A percentile compares a stretch with the other conserved stretches of the same genome.
These are phyloP conservation scores for Solanum aculeatissimum DNA, from an alignment of 305 asterid species.

Conservation along the genomic window DNA sequence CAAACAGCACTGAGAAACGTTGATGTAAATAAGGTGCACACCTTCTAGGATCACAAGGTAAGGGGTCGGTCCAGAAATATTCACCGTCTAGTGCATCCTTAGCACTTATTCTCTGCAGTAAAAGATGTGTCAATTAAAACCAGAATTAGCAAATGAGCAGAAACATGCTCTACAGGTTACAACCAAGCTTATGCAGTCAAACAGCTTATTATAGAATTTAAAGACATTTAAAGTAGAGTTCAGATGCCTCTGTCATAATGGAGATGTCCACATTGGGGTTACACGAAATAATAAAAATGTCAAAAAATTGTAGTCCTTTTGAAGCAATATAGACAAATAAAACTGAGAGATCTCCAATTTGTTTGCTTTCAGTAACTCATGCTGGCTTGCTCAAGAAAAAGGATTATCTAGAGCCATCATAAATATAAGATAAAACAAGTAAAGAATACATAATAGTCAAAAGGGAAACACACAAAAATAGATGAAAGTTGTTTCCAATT, in stretches of 20 bases:
- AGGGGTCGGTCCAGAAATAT: slow-evolving; percentile 89
- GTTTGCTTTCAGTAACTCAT: neutral
- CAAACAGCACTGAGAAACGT: neutral
- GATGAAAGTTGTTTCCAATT: neutral
- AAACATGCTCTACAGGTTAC: neutral
- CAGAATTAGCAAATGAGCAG: neutral
- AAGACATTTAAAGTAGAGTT: neutral
- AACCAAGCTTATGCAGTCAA: neutral
- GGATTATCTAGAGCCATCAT: neutral
- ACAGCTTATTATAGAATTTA: neutral
- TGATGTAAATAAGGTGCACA: slow-evolving; percentile 17
- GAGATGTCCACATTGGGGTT: neutral
- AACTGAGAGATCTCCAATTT: neutral
- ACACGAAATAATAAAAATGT: neutral
- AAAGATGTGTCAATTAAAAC: slow-evolving; percentile 8
- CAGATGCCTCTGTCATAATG: neutral
- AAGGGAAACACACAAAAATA: neutral
- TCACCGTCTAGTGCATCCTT: slow-evolving; percentile 95
- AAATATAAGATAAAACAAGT: neutral
- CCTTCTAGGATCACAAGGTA: slow-evolving; percentile 97
- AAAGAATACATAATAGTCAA: neutral
- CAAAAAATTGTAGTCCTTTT: neutral
- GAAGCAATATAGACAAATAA: neutral
- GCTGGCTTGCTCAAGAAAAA: neutral
- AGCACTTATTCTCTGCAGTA: slow-evolving; percentile 75